Conservation (phyloP, 345 rosid genomes). For the Sisymbrium irio region DNA sequence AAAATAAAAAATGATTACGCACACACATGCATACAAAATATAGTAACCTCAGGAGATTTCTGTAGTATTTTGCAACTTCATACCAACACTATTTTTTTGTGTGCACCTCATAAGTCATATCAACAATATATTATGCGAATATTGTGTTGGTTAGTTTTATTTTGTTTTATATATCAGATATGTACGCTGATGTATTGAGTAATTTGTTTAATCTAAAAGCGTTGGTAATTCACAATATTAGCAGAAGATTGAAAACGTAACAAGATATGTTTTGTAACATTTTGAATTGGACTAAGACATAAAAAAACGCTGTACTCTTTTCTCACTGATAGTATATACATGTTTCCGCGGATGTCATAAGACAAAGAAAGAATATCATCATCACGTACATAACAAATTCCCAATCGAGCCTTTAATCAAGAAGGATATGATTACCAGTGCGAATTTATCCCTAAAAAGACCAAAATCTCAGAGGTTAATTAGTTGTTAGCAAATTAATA, state of each 20-base stretch:
- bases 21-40: neutral
- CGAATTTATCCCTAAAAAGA: neutral
- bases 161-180: neutral
- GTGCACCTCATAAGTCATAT: too few relatives aligned
- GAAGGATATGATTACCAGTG: neutral
- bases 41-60: neutral
- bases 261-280: neutral
- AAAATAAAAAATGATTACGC: neutral
- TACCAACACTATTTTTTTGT: too few relatives aligned
- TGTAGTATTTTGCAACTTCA: neutral
- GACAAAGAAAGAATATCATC: conserved; percentile 4
- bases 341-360: neutral
- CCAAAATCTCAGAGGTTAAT: neutral
- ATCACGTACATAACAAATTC: neutral
- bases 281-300: neutral
- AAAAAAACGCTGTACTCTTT: too few relatives aligned
- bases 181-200: neutral
- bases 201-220: neutral
- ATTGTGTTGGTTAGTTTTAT: neutral
- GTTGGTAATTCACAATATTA: neutral
- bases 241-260: neutral
- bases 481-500: neutral
- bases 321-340: too few relatives aligned
- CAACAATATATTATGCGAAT: too few relatives aligned
- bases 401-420: neutral